Base-by-base conservation (phyloP, 129 eudicot genomes). In the Tagetes erecta region DNA sequence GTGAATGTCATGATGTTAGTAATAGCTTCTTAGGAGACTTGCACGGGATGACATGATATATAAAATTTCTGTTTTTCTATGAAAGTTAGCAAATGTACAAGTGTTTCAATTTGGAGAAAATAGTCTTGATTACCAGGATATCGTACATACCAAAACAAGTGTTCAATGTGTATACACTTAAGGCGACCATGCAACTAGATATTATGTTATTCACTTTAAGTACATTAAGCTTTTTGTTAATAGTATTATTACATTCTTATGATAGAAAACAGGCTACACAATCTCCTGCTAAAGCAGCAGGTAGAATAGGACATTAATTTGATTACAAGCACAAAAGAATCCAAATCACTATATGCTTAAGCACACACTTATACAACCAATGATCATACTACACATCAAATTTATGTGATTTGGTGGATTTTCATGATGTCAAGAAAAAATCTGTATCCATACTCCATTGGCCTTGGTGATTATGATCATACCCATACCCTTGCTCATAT, bases 241-340 rank as follows among this genome's bases (percentile, higher is more conserved):
- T 38, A 64, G 4, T 20, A 20, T 20, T 13, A 6, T 1, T 64
- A 39, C 69, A 64, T 38, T 39, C 69, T 39, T 60, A 13, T n/a
- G 49, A 14, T 38, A 64, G 69, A 39, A 1, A 64, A 38, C 69
- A 27, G 64, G 64, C 37, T 27, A 5, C 37, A 11, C 64, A 57
- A 31, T 57, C 64, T 27, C 38, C 37, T 30, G 12, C 37, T 31
- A 13, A 10, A 12, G 30, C 30, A 30, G 36, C 64, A 27, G 38
- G 12, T 57, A 57, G 64, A 57, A 6, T 57, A 27, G 31, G 37
- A 13, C 37, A 6, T 57, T 37, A 42, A 41, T 6, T 66, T 30
- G 4, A 42, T 3, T 66, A 66, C 50, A 70, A 35, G 3, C 35
- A 70, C 62, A 70, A 70, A 69, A 33, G 62, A 70, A 50, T 39